Conservation (phyloP, 139 green algal species). For the Tetraselmis chui region DNA sequence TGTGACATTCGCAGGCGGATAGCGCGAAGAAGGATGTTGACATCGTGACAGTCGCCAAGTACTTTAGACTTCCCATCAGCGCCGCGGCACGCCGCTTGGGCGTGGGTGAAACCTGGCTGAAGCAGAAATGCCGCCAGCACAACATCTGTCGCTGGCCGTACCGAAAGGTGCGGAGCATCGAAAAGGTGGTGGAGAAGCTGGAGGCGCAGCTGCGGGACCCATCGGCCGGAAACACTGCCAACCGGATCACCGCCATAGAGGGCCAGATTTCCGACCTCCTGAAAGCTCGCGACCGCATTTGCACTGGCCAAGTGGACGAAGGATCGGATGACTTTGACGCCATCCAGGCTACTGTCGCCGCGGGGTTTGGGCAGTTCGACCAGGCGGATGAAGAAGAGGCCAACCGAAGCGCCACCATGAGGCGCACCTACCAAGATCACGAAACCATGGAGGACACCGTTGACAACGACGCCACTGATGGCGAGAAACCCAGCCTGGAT, state of each 20-base stretch:
- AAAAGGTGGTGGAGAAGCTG: slow-evolving; percentile 47
- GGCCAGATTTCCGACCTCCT: background rate
- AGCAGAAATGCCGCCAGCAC: slow-evolving; percentile 60
- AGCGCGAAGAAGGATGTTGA: slow-evolving; percentile 2
- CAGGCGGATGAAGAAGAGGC: background rate
- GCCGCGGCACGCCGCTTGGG: slow-evolving; percentile 39
- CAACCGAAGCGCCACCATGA: too few relatives aligned
- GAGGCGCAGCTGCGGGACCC: slow-evolving; percentile 3
- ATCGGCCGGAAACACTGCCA: background rate
- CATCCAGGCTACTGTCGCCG: background rate
- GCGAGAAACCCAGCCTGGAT: background rate
- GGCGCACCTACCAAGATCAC: too few relatives aligned
- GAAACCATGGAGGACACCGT: too few relatives aligned
- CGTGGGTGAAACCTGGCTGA: slow-evolving; percentile 56
- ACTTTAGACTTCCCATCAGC: slow-evolving; percentile 39
- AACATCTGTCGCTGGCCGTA: slow-evolving; percentile 53
- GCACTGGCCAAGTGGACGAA: background rate
- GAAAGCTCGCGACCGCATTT: background rate
- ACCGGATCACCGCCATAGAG: background rate
- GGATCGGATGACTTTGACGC: background rate
- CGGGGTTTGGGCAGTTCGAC: background rate
- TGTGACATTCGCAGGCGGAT: background rate
- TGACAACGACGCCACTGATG: background rate
- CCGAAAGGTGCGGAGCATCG: slow-evolving; percentile 49
- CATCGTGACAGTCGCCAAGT: background rate